Evolutionary conservation across 257 asterid genomes (phyloP).

Genomic region (Salvia rosmarinus): DNA sequence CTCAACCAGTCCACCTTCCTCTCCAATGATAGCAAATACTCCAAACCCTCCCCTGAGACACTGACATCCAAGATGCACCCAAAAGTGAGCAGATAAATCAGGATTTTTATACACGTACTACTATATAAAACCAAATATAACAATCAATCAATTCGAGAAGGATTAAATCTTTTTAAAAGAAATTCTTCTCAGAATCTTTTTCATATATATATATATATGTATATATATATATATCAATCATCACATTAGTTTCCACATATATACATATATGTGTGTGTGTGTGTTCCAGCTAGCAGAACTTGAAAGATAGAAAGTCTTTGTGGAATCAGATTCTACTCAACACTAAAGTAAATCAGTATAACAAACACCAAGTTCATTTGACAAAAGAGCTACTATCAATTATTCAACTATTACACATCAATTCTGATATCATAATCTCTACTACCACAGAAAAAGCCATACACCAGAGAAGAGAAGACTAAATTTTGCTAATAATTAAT

Average conservation of each 20-base stretch:
- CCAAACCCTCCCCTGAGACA: slow-evolving; percentile 64
- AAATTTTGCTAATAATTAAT: background rate
- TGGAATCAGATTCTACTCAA: background rate
- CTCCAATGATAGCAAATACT: slow-evolving; percentile 78
- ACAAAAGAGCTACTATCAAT: too few species aligned
- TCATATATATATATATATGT: too few species aligned
- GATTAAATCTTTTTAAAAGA: too few species aligned
- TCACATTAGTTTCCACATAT: too few species aligned
- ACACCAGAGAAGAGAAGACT: background rate
- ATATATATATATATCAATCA: too few species aligned
- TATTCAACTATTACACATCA: background rate
- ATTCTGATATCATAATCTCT: background rate
- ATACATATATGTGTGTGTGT: too few species aligned
- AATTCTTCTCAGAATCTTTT: background rate
- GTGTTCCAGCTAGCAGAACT: background rate
- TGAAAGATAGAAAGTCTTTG: background rate
- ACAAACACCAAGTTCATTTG: background rate
- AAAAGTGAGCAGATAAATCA: background rate
- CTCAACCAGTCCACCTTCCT: slow-evolving; percentile 57
- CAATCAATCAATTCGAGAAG: too few species aligned
- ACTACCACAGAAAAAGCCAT: too few species aligned
- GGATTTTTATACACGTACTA: background rate
- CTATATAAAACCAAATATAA: background rate
- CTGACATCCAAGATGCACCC: slow-evolving; percentile 41
- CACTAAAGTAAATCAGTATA: background rate